Base-by-base conservation (phyloP, 805 yeast species). In the Ogataea populi-albae region DNA sequence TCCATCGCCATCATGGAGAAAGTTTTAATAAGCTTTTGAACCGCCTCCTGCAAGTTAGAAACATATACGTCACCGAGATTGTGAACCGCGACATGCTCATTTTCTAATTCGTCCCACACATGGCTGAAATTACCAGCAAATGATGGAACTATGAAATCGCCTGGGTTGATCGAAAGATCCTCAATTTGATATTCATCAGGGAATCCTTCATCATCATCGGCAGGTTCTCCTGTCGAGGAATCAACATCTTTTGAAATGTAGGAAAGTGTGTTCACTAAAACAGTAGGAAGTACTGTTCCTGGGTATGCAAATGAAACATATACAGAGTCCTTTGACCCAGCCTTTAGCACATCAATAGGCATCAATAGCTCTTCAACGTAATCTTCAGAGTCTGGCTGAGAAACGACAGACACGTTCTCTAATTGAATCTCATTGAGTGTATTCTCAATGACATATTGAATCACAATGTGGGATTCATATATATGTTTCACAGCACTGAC, bases 181-280 rank as follows among this genome's bases (percentile, higher is more conserved):
- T 87, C 97, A 47, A 93, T 76, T 58, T 82, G 93, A 63, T 91
- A 93, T 62, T 89, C 96, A 61, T 93, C 98, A 47, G 83, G 84
- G 72, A 81, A 86, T 12, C 96, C 97, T 46, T 83, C 94, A 30
- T 79, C 86, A 35, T 68, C 81, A 32, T 73, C 78, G 30, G 75
- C 81, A 33, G 82, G 73, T 43, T 73, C 76, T 15, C 80, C 79
- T 11, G 88, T 80, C 7, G 75, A 71, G 31, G 86, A 80, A 49
- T 86, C 83, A 46, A 85, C 68, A 58, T 91, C 98, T 62, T 79
- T 83, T 32, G 87, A 73, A 14, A 81, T 77, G 67, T 82, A 91
- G 16, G 80, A 71, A 42, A 91, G 68, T 6, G 78, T 75, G 59
- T 83, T 84, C 30, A 74, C 71, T 51, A 91, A 77, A 1, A 75